Percentiles rank a stretch among this genome's conserved stretches.
These are phyloP conservation scores for Calycina marina DNA, from an alignment of 2,329 filamentous ascomycete genomes.

Conservation along the genomic window DNA sequence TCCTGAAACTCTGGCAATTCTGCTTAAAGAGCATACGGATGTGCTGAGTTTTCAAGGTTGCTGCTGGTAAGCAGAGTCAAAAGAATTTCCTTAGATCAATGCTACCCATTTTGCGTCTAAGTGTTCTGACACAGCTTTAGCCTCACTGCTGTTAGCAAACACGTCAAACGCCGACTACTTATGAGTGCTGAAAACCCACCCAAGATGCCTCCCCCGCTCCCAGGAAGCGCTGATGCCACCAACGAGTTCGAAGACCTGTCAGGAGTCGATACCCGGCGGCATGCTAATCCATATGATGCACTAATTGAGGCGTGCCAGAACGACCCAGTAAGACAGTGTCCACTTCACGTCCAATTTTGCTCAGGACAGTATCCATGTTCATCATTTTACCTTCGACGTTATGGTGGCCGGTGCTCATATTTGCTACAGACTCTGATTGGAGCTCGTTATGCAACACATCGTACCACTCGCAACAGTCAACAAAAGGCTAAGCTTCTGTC, in stretches of 20 bases:
- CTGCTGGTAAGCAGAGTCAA: no score
- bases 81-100: no score
- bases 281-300: constrained; percentile 22
- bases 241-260: constrained; percentile 24
- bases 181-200: no score
- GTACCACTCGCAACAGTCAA: constrained; percentile 58
- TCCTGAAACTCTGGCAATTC: no score
- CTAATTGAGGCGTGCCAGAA: constrained; percentile 21
- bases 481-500: constrained; percentile 63
- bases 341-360: no score
- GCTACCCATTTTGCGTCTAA: no score
- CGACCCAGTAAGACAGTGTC: constrained; percentile 17
- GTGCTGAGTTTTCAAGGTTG: no score
- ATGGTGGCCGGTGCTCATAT: neutral
- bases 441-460: constrained; percentile 51
- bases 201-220: constrained; percentile 8
- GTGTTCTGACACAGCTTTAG: no score
- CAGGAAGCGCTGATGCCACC: constrained; percentile 14
- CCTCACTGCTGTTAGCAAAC: no score
- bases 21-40: no score
- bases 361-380: no score
- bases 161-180: no score
- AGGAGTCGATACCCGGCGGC: constrained; percentile 17
- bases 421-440: constrained; percentile 18
- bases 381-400: neutral